Percentiles rank a stretch among this genome's conserved stretches.
Conservation (phyloP, 495 filamentous ascomycete species). For the Tuber calosporum region DNA sequence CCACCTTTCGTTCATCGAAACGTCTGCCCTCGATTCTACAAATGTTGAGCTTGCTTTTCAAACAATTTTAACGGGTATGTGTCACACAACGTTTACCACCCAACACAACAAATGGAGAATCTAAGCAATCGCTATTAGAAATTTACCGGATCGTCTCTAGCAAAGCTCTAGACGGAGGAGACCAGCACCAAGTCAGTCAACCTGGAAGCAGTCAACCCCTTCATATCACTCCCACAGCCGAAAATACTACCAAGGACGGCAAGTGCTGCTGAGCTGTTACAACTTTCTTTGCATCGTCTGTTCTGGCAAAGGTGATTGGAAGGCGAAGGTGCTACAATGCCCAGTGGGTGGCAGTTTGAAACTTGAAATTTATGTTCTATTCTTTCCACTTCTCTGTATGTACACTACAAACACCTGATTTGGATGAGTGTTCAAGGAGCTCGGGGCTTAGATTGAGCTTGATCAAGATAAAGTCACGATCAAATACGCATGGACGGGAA, state of each 20-base stretch:
- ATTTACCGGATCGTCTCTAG: constrained; percentile 99
- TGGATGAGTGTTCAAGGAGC: constrained; percentile 41
- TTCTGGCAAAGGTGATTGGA: constrained; percentile 44
- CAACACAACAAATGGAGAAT: not conserved
- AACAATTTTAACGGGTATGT: constrained; percentile 93
- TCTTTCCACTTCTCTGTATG: constrained; percentile 37
- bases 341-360: constrained; percentile 19
- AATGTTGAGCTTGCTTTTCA: constrained; percentile 99
- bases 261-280: constrained; percentile 67
- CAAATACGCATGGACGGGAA: constrained; percentile 42
- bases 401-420: constrained; percentile 35
- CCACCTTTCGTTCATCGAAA: constrained; percentile 97
- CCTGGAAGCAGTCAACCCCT: constrained; percentile 68
- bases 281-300: constrained; percentile 17
- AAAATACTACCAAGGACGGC: constrained; percentile 68
- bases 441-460: constrained; percentile 41
- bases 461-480: constrained; percentile 43
- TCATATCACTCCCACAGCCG: constrained; percentile 71
- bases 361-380: constrained; percentile 42
- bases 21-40: constrained; percentile 94
- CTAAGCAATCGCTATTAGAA: constrained; percentile 51
- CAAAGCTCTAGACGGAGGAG: constrained; percentile 87
- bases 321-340: constrained; percentile 32
- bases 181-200: constrained; percentile 61
- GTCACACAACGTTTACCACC: not conserved